Base-by-base conservation (phyloP, 176 grass and related monocot species). In the sorghum (Sorghum bicolor) region DNA sequence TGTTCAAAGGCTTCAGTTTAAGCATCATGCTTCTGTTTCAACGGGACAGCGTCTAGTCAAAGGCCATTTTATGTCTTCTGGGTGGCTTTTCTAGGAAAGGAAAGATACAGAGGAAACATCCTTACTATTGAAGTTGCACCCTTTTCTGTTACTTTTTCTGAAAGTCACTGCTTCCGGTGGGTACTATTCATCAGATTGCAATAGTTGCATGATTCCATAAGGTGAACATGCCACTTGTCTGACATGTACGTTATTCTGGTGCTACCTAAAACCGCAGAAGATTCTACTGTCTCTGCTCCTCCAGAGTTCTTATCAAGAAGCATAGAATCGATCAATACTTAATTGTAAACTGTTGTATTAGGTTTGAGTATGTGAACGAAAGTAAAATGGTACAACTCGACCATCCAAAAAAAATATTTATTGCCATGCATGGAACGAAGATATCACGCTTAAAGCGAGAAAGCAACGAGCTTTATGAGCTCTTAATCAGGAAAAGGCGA, bases 381-480 rank as follows among this genome's bases (percentile, higher is more conserved):
- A 70, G 40, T 10, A 8, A 63, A 75, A 84, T 4, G 0, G 3
- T 5, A 34, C 33, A 77, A 5, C 75, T 79, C 14, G 17, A 14
- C 1, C 19, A 15, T 37, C 5, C 16, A 52, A 74, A 48, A 38
- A 0, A 36, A 8, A 20, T n/a, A 66, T 60, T 44, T 64, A 44
- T 44, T 45, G 71, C 0, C 55, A 77, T 66, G 55, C 78, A 89
- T 57, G 81, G 13, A 58, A 41, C 14, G 2, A 57, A 48, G 2
- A 70, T 53, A 39, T 52, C 38, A n/a, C 24, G 14, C 16, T 60
- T 76, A 82, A 82, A 90, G 65, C 34, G 85, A 90, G 73, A 86
- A 72, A 90, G 25, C 41, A 63, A 65, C 31, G 38, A 71, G 16
- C 66, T 31, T 82, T 24, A 80, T 36, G 43, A 64, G 33, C 41